Conservation (phyloP, 2,329 filamentous ascomycete species). For the Aspergillaceae sp. region DNA sequence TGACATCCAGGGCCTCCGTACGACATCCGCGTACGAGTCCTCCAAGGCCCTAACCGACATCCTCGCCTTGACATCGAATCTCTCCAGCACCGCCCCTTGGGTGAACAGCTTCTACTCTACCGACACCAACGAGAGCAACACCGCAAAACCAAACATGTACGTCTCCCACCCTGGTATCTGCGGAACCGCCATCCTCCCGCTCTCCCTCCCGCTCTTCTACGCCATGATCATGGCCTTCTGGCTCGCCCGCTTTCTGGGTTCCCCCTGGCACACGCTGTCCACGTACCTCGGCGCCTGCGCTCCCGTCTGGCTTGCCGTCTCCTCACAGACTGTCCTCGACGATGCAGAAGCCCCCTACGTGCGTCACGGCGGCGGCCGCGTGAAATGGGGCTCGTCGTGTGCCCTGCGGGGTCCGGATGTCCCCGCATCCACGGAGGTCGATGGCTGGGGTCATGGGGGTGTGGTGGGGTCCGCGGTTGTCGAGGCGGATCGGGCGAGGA, state of each 20-base stretch:
- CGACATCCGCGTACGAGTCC: slow-evolving; percentile 65
- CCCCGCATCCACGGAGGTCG: slow-evolving; percentile 71
- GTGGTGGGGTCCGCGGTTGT: slow-evolving; percentile 43
- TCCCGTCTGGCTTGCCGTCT: slow-evolving; percentile 68
- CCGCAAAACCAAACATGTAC: slow-evolving; percentile 55
- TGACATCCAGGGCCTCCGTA: slow-evolving; percentile 68
- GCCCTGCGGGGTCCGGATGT: slow-evolving; percentile 50
- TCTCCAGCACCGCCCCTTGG: slow-evolving; percentile 55
- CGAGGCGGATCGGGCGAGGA: slow-evolving; percentile 44
- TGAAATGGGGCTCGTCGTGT: slow-evolving; percentile 78
- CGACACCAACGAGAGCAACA: slow-evolving; percentile 10
- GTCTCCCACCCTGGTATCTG: slow-evolving; percentile 81
- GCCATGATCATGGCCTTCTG: slow-evolving; percentile 61
- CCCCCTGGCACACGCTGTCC: slow-evolving; percentile 76
- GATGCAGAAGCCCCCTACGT: slow-evolving; percentile 37
- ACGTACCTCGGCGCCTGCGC: slow-evolving; percentile 69
- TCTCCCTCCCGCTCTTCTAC: slow-evolving; percentile 61
- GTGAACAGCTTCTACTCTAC: slow-evolving; percentile 49
- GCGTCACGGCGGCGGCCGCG: slow-evolving; percentile 52
- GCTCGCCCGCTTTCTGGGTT: slow-evolving; percentile 67
- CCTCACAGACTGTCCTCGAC: slow-evolving; percentile 43
- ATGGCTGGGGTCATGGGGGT: slow-evolving; percentile 68
- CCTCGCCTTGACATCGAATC: slow-evolving; percentile 61
- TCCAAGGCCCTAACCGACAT: slow-evolving; percentile 82
- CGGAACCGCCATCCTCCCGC: slow-evolving; percentile 68